Base-by-base conservation (phyloP, 495 filamentous ascomycete species). In the Trypethelium eluteriae region DNA sequence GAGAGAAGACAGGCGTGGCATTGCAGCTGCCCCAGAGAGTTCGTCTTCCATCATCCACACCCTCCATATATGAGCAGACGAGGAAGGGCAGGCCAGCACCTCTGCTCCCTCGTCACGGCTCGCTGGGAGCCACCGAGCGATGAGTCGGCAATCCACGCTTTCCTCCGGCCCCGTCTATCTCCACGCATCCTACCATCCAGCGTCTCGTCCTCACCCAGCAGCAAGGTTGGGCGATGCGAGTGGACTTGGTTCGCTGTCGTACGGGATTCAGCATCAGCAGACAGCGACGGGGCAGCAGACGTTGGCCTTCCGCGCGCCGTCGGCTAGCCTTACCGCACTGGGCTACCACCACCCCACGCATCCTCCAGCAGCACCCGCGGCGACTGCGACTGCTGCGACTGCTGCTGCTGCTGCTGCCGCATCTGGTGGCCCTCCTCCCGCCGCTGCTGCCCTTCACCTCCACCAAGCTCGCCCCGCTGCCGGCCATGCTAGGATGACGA, bases 361-460 rank as follows among this genome's bases (percentile, higher is more conserved):
- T 25, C 49, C 49, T 14, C 49, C 49, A 53, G 10, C 18, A 16
- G 11, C 49, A 7, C 7, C 41, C 41, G 41, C 41, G 7, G 41
- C 41, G 7, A 46, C 41, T 16, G 14, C 41, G 9, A 46, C 41
- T 46, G 41, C 41, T 46, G 41, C 41, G 7, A 46, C 41, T 46
- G 41, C 41, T 46, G 41, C 41, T 46, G 41, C 41, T 46, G 41
- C 41, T 46, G 41, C 41, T 46, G 41, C 41, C 14, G 41, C 14
- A 7, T 7, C 14, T 46, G 41, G 7, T 25, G 35, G 62, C 62
- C 36, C 7, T 49, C 6, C 36, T 63, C 39, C 47, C 68, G 14
- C 36, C 66, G 36, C 66, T 64, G 25, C 62, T 64, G 25, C 62
- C 66, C 69, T 61, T 11, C 67, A 36, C 34, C 66, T 69, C 50